phyloP scores from a whole-genome alignment of 2,329 filamentous ascomycete genomes.

The Beauveria varroae region DNA sequence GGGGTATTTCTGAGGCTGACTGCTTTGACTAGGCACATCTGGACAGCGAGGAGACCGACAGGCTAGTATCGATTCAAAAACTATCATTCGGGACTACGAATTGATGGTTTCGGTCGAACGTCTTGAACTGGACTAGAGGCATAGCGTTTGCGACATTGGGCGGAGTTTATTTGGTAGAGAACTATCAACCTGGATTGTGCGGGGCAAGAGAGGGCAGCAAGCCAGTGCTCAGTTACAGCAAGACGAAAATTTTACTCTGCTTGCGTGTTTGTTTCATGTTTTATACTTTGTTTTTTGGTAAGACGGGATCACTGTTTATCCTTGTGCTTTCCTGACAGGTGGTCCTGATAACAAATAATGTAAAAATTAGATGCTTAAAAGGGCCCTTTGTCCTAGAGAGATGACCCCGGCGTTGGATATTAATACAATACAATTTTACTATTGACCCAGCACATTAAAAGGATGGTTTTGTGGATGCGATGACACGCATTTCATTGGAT shows the following conservation, averaged over 20 bases:
- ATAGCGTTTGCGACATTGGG: neutral
- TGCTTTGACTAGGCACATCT: slow-evolving; percentile 22
- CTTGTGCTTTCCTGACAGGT: too few relatives aligned
- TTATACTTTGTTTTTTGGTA: neutral
- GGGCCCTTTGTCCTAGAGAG: too few relatives aligned
- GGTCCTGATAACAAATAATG: too few relatives aligned
- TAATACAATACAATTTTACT: too few relatives aligned
- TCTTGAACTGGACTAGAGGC: neutral
- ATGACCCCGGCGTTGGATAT: too few relatives aligned
- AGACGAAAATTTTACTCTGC: neutral
- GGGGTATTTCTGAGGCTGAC: neutral
- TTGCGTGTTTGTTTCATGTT: neutral
- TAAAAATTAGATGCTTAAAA: too few relatives aligned
- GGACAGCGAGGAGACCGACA: slow-evolving; percentile 23
- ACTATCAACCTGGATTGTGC: neutral
- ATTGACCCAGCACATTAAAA: too few relatives aligned
- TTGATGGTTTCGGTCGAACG: neutral
- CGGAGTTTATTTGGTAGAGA: neutral
- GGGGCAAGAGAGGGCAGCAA: neutral
- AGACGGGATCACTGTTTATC: too few relatives aligned
- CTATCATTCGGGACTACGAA: neutral
- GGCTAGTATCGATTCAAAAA: neutral
- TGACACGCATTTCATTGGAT: slow-evolving; percentile 5
- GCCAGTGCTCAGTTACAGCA: neutral
- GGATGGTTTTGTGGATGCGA: slow-evolving; percentile 7